Conservation (phyloP, 2,329 filamentous ascomycete genomes). For the Parastagonospora avenae region DNA sequence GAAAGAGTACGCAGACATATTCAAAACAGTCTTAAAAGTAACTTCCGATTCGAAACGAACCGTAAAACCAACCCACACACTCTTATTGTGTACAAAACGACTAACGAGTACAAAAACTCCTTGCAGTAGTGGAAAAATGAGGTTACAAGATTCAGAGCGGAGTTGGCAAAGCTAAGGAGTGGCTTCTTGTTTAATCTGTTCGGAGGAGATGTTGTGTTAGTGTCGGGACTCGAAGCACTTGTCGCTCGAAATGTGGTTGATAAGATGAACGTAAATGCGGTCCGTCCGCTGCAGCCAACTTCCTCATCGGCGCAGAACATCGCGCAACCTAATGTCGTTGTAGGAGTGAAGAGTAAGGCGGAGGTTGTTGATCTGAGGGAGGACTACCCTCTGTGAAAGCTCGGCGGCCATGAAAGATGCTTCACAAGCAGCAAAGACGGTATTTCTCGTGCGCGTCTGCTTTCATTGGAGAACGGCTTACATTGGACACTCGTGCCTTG, state of each 20-base stretch:
- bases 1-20: constrained; percentile 9
- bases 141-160: not conserved
- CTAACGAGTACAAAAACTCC: constrained; percentile 3
- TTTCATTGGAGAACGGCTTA: too few species aligned
- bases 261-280: too few species aligned
- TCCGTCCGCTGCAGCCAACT: not conserved
- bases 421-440: too few species aligned
- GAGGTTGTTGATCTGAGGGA: constrained; percentile 1
- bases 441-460: too few species aligned
- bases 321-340: not conserved
- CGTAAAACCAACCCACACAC: not conserved
- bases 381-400: not conserved
- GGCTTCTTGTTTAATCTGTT: not conserved
- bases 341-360: not conserved
- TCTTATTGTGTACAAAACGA: constrained; percentile 9
- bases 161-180: not conserved
- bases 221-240: not conserved
- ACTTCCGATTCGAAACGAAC: constrained; percentile 12
- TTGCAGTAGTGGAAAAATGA: constrained; percentile 4
- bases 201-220: not conserved
- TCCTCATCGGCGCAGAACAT: not conserved
- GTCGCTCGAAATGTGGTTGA: not conserved
- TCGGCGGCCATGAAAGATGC: too few species aligned
- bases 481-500: too few species aligned
- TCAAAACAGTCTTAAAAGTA: not conserved